A percentile compares a stretch with the other conserved stretches of the same genome.
Conservation (phyloP, 2,329 filamentous ascomycete species). For the Sclerotinia spermophila region DNA sequence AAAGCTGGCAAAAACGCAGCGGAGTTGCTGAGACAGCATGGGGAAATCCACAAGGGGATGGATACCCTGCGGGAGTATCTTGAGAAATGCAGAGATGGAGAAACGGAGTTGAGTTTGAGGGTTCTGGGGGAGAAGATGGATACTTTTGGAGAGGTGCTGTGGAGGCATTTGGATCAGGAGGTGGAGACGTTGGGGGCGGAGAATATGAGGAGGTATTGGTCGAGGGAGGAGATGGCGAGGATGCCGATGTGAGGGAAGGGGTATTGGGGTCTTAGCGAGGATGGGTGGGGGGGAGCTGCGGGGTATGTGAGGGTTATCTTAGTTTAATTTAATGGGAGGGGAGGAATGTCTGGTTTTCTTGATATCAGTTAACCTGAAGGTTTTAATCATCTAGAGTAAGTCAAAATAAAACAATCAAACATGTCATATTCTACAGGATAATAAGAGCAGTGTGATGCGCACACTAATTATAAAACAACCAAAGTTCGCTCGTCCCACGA, state of each 20-base stretch:
- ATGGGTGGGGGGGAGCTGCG: background rate
- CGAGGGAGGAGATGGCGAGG: conserved; percentile 64
- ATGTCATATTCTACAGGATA: no score
- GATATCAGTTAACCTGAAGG: background rate
- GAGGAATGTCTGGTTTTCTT: background rate
- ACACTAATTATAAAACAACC: background rate
- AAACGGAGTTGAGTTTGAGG: conserved; percentile 53
- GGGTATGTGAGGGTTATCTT: background rate
- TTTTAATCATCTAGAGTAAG: background rate
- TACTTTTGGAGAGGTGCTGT: conserved; percentile 71
- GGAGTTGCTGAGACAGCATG: conserved; percentile 70
- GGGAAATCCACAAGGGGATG: conserved; percentile 72
- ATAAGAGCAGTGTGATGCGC: background rate
- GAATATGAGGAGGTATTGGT: conserved; percentile 86
- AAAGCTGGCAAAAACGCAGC: conserved; percentile 47
- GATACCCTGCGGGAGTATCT: conserved; percentile 66
- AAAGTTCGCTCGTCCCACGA: background rate
- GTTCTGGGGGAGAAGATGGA: conserved; percentile 72
- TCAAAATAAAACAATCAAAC: background rate
- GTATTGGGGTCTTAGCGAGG: background rate
- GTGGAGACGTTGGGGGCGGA: conserved; percentile 74
- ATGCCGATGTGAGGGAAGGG: conserved; percentile 57
- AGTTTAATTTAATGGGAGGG: background rate
- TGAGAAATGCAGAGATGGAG: conserved; percentile 55
- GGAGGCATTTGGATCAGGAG: conserved; percentile 82